These are phyloP conservation scores for Termitomyces sp. DNA, from an alignment of 768 basidiomycete genomes.

Conservation along the genomic window DNA sequence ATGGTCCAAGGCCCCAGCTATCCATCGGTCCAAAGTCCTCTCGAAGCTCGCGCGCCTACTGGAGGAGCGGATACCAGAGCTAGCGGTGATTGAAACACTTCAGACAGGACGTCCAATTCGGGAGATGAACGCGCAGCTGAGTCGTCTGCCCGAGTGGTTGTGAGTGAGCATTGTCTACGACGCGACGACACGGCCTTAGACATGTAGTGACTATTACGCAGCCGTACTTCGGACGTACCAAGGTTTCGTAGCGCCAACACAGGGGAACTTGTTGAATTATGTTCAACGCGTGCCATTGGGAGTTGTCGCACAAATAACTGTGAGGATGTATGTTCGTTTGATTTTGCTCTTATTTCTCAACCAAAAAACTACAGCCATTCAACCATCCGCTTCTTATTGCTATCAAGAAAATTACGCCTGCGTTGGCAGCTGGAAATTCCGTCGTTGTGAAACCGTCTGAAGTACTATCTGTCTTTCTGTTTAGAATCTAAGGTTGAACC, in stretches of 20 bases:
- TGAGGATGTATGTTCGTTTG: slow-evolving; percentile 26
- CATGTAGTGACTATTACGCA: slow-evolving; percentile 67
- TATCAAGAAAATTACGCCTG: slow-evolving; percentile 84
- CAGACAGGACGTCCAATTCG: slow-evolving; percentile 82
- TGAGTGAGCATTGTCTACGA: slow-evolving; percentile 30
- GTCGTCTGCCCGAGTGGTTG: slow-evolving; percentile 85
- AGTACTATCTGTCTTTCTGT: slow-evolving; percentile 25
- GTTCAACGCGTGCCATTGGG: slow-evolving; percentile 78
- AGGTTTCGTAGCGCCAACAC: slow-evolving; percentile 69
- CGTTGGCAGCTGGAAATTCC: slow-evolving; percentile 80
- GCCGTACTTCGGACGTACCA: slow-evolving; percentile 71
- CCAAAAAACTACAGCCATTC: slow-evolving; percentile 55
- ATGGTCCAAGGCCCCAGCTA: slow-evolving; percentile 63
- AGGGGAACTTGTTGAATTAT: slow-evolving; percentile 76
- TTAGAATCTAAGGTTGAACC: neutral
- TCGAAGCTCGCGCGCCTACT: slow-evolving; percentile 61
- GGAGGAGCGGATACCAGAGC: slow-evolving; percentile 49
- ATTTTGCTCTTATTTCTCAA: neutral
- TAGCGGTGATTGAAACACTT: slow-evolving; percentile 63
- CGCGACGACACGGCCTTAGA: neutral
- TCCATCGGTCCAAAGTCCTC: slow-evolving; percentile 62
- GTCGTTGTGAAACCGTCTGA: slow-evolving; percentile 84
- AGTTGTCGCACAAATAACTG: slow-evolving; percentile 88
- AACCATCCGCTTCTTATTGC: slow-evolving; percentile 90
- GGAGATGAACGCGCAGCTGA: slow-evolving; percentile 80